Percentiles rank a stretch among this genome's conserved stretches.
phyloP scores from a whole-genome alignment of 1,284 basidiomycete species.

The Boletellus sp. region DNA sequence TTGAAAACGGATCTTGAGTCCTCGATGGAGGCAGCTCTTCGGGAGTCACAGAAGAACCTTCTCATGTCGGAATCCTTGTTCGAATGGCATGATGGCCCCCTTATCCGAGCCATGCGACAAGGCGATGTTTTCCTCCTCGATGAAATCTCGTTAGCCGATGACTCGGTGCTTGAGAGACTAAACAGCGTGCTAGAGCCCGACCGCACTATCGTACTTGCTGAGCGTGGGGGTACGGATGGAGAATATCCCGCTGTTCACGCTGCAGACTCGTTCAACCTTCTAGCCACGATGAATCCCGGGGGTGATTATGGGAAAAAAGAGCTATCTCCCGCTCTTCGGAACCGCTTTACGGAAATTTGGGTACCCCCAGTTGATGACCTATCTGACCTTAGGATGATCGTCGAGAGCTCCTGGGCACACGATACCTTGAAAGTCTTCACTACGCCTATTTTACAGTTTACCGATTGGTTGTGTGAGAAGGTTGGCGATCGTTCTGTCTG shows the following conservation, averaged over 20 bases:
- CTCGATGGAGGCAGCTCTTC: slow-evolving; percentile 35
- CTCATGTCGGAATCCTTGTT: slow-evolving; percentile 72
- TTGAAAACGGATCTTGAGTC: slow-evolving; percentile 30
- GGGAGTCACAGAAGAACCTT: slow-evolving; percentile 42
- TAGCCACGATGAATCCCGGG: slow-evolving; percentile 99
- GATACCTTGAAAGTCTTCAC: slow-evolving; percentile 61
- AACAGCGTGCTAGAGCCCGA: slow-evolving; percentile 95
- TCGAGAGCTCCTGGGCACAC: slow-evolving; percentile 69
- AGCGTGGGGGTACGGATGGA: slow-evolving; percentile 78
- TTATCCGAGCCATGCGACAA: slow-evolving; percentile 86
- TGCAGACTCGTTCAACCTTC: slow-evolving; percentile 73
- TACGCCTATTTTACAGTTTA: slow-evolving; percentile 70
- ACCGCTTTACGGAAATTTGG: slow-evolving; percentile 99
- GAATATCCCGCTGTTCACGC: slow-evolving; percentile 71
- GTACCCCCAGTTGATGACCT: slow-evolving; percentile 84
- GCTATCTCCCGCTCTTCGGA: slow-evolving; percentile 92
- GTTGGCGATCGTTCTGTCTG: slow-evolving; percentile 68
- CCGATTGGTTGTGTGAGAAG: slow-evolving; percentile 72
- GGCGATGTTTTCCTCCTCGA: slow-evolving; percentile 92
- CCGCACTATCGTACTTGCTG: slow-evolving; percentile 88
- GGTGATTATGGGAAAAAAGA: slow-evolving; percentile 99
- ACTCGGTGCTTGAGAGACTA: slow-evolving; percentile 95
- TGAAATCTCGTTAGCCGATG: slow-evolving; percentile 97
- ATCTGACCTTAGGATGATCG: slow-evolving; percentile 77
- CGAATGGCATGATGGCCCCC: slow-evolving; percentile 95